phyloP scores from a whole-genome alignment of 2,329 filamentous ascomycete species.

The Knufia petricola region DNA sequence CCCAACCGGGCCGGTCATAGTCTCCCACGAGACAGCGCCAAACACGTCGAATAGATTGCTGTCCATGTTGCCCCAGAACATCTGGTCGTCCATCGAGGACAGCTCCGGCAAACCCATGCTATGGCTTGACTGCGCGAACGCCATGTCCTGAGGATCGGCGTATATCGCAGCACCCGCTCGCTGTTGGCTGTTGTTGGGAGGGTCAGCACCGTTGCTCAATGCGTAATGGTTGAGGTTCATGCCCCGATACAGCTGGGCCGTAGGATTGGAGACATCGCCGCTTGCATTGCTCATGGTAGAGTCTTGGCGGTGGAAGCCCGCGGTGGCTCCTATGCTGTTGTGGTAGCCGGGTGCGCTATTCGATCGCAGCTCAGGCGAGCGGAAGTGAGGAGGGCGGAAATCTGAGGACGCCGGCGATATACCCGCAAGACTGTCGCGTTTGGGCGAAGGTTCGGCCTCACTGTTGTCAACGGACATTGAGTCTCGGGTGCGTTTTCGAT shows the following conservation, averaged over 20 bases:
- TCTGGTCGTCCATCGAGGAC: conserved; percentile 17
- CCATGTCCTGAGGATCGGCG: conserved; percentile 19
- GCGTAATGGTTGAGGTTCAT: neutral
- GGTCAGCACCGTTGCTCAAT: neutral
- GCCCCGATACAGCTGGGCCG: conserved; percentile 2
- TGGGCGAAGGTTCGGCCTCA: conserved; percentile 7
- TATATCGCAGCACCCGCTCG: conserved; percentile 17
- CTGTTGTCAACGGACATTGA: conserved; percentile 14
- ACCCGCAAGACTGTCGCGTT: conserved; percentile 5
- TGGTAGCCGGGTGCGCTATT: neutral
- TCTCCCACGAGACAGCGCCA: conserved; percentile 22
- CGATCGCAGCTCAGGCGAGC: conserved; percentile 1
- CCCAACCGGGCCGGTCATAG: conserved; percentile 20
- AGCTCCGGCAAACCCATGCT: conserved; percentile 14
- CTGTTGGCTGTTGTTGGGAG: neutral
- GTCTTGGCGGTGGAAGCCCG: conserved; percentile 14
- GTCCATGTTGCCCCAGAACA: conserved; percentile 23
- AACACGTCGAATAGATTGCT: conserved; percentile 22
- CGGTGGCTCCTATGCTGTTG: conserved; percentile 8
- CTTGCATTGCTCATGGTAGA: conserved; percentile 9
- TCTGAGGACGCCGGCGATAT: neutral
- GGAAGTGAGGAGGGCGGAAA: conserved; percentile 1
- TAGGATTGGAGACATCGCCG: conserved; percentile 11
- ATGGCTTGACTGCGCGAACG: conserved; percentile 20
- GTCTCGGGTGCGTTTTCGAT: conserved; percentile 10